Evolutionary conservation across 2,329 filamentous ascomycete genomes (phyloP).

Genomic region (Fusarium austroafricanum): DNA sequence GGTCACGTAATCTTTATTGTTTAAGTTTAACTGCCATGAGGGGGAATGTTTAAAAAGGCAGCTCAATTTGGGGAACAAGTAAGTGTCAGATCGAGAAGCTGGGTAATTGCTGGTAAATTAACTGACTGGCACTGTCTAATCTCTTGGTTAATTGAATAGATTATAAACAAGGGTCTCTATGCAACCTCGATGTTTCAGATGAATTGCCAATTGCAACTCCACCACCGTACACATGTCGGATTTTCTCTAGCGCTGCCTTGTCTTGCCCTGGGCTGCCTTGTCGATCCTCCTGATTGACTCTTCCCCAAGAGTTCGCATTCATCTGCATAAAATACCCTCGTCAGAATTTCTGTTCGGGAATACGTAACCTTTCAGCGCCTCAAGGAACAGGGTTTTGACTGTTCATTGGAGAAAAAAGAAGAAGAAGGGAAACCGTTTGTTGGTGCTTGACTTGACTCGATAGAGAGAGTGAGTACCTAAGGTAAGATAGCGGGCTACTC

Average conservation of each 20-base stretch:
- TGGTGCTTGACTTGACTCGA: no score
- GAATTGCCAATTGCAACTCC: conserved; percentile 17
- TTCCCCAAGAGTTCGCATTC: conserved; percentile 8
- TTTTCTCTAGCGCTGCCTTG: conserved; percentile 3
- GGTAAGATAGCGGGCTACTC: no score
- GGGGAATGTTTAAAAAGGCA: neutral
- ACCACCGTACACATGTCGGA: neutral
- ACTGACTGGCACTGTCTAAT: neutral
- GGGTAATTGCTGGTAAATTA: neutral
- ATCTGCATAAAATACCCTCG: conserved; percentile 11
- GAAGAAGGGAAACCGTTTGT: conserved; percentile 1
- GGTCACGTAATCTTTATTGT: neutral
- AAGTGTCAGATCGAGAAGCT: no score
- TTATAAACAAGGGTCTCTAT: conserved; percentile 9
- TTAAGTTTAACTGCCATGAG: neutral
- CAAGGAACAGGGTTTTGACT: conserved; percentile 5
- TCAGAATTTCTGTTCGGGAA: neutral
- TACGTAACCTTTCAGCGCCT: conserved; percentile 1
- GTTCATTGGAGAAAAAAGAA: neutral
- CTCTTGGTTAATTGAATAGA: neutral
- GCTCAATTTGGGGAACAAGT: no score
- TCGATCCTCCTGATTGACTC: neutral
- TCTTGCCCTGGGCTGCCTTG: neutral
- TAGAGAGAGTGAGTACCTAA: no score
- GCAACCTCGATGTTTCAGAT: conserved; percentile 21